phyloP scores from a whole-genome alignment of 2,329 filamentous ascomycete species.

The Aspergillus nomiae region DNA sequence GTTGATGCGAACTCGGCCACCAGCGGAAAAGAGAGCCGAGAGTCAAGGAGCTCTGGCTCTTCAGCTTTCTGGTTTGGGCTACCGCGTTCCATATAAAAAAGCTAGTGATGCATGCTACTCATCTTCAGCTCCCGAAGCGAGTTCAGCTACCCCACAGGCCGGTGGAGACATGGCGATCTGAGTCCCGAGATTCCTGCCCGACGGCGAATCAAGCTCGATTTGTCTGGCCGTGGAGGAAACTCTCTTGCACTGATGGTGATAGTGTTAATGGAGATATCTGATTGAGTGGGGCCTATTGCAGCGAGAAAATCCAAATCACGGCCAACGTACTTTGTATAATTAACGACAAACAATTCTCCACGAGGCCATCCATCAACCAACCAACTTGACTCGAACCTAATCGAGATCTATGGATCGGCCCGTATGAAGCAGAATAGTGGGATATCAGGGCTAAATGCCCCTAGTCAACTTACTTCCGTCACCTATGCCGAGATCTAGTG shows the following conservation, averaged over 20 bases:
- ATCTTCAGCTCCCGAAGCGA: not conserved
- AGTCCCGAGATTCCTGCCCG: not conserved
- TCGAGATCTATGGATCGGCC: no score
- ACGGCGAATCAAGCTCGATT: not conserved
- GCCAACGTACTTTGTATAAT: no score
- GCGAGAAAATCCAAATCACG: no score
- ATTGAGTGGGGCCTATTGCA: not conserved
- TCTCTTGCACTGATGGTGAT: not conserved
- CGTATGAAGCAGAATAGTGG: no score
- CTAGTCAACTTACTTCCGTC: no score
- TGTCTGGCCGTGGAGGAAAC: not conserved
- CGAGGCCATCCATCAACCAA: not conserved
- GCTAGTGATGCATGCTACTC: not conserved
- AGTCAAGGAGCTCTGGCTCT: not conserved
- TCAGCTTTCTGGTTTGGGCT: not conserved
- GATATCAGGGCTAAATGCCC: no score
- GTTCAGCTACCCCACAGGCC: not conserved
- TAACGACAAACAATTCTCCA: no score
- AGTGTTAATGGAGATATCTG: not conserved
- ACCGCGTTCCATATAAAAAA: not conserved
- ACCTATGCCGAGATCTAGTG: no score
- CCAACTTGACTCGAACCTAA: no score
- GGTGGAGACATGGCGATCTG: not conserved
- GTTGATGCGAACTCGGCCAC: no score
- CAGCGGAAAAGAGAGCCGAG: no score